A percentile compares a stretch with the other conserved stretches of the same genome.
These are phyloP conservation scores for Coemansia javaensis DNA, from an alignment of 192 early-diverging fungal genomes.

Conservation along the genomic window DNA sequence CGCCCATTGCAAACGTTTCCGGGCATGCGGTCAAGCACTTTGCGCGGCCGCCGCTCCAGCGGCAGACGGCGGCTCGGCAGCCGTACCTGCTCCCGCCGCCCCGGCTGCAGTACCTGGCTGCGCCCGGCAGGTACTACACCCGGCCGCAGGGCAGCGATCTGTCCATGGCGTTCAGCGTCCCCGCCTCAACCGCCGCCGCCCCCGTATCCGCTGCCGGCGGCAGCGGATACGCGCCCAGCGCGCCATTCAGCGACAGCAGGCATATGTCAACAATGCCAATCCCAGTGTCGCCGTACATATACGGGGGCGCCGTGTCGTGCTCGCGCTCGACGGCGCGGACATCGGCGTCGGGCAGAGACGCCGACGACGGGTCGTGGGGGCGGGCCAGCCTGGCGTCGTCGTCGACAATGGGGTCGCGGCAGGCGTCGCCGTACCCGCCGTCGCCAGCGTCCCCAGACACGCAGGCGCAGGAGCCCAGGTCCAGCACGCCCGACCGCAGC, in stretches of 20 bases:
- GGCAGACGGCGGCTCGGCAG: background rate
- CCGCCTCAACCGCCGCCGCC: no score
- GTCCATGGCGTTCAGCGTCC: no score
- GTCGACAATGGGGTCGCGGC: constrained; percentile 11
- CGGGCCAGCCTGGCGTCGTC: constrained; percentile 4
- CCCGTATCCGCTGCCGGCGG: no score
- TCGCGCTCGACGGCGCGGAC: constrained; percentile 29
- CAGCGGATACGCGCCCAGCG: no score
- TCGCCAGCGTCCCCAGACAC: no score
- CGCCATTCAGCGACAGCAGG: background rate
- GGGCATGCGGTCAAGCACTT: background rate
- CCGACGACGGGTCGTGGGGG: background rate
- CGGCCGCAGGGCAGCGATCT: no score
- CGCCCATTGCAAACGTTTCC: constrained; percentile 20
- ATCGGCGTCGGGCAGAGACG: background rate
- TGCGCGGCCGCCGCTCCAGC: background rate
- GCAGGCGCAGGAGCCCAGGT: no score
- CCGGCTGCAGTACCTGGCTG: background rate
- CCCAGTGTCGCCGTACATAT: constrained; percentile 2
- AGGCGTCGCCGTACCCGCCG: no score
- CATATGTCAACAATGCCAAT: background rate
- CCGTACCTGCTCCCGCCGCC: background rate
- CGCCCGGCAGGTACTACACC: no score
- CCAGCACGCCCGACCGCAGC: no score
- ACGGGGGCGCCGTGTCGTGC: constrained; percentile 13